Conservation (phyloP, 164 flowering plant species). For the Magnolia kwangsiensis region DNA sequence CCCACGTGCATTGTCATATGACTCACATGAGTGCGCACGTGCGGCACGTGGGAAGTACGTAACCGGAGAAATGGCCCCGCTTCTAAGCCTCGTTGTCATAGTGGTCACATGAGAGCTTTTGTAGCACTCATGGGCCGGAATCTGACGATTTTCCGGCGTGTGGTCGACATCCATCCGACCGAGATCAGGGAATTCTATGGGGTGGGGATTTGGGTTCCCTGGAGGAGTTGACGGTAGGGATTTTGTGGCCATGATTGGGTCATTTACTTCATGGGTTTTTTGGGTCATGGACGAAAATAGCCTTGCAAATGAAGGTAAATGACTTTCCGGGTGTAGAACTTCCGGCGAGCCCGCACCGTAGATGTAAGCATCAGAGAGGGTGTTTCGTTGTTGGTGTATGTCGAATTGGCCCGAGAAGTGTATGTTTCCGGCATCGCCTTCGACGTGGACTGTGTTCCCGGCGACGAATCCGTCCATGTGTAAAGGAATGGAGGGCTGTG, state of each 20-base stretch:
- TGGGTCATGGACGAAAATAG: slow-evolving; percentile 2
- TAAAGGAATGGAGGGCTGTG: slow-evolving; percentile 12
- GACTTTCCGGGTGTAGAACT: neutral
- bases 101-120: neutral
- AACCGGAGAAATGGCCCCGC: slow-evolving; percentile 11
- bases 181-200: neutral
- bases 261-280: neutral
- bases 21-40: neutral
- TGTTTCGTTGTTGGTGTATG: slow-evolving; percentile 2
- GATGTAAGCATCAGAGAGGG: neutral
- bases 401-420: slow-evolving; percentile 17
- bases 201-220: neutral
- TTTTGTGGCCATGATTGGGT: neutral
- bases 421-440: slow-evolving; percentile 21
- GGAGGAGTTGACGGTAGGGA: slow-evolving; percentile 9
- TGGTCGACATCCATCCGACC: neutral
- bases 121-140: neutral
- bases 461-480: slow-evolving; percentile 18
- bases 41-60: slow-evolving; percentile 5
- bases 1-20: neutral
- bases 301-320: neutral
- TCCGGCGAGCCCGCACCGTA: neutral
- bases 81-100: slow-evolving; percentile 9
- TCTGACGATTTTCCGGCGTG: neutral
- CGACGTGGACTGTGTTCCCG: slow-evolving; percentile 18